Percentiles rank a stretch among this genome's conserved stretches.
phyloP scores from a whole-genome alignment of 805 yeast species.

The Starmerella khaoyaiensis region DNA sequence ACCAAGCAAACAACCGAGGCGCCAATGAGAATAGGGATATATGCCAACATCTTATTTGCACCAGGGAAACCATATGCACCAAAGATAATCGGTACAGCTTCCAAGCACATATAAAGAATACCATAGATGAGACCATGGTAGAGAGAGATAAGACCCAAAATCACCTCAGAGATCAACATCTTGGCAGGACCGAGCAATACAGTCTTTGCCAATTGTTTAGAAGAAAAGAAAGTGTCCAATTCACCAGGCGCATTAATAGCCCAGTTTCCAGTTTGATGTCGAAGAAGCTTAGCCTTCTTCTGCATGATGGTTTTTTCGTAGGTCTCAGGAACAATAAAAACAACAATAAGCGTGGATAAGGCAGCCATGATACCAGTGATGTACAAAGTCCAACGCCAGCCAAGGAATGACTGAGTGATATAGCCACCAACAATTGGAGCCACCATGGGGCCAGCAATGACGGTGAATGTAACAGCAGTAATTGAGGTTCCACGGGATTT shows the following conservation, averaged over 20 bases:
- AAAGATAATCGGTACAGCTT: slow-evolving; percentile 31
- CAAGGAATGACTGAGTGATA: slow-evolving; percentile 45
- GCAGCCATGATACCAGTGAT: slow-evolving; percentile 51
- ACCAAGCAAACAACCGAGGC: slow-evolving; percentile 43
- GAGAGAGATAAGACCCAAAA: slow-evolving; percentile 28
- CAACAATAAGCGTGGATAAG: slow-evolving; percentile 31
- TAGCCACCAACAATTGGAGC: slow-evolving; percentile 74
- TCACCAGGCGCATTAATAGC: slow-evolving; percentile 59
- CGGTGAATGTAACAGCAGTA: slow-evolving; percentile 55
- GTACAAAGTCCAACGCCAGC: slow-evolving; percentile 79
- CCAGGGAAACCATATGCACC: slow-evolving; percentile 54
- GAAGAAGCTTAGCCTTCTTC: slow-evolving; percentile 47
- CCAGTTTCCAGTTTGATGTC: slow-evolving; percentile 67
- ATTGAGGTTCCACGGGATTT: slow-evolving; percentile 62
- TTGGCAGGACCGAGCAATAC: slow-evolving; percentile 23
- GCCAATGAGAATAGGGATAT: slow-evolving; percentile 65
- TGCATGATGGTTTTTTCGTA: slow-evolving; percentile 58
- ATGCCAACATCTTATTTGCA: slow-evolving; percentile 57
- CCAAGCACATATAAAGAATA: slow-evolving; percentile 30
- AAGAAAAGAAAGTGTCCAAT: slow-evolving; percentile 26
- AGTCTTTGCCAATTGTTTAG: slow-evolving; percentile 32
- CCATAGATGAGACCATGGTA: slow-evolving; percentile 34
- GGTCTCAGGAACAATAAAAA: slow-evolving; percentile 48
- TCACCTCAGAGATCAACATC: slow-evolving; percentile 31
- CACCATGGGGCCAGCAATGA: slow-evolving; percentile 57